Conservation (phyloP, 2,329 filamentous ascomycete species). For the Apiospora aurea region DNA sequence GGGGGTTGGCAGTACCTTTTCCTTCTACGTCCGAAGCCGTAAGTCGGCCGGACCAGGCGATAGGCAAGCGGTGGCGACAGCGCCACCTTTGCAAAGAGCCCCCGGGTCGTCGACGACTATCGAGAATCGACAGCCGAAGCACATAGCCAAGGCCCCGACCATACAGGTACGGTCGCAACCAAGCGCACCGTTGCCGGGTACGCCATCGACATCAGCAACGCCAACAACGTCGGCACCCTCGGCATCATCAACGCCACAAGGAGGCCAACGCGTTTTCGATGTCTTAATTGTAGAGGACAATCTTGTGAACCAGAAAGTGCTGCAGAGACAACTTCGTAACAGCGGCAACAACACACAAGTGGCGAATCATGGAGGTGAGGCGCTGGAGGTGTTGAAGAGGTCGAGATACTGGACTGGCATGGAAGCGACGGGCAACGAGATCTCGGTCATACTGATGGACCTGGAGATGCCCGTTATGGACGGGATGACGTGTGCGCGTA, state of each 20-base stretch:
- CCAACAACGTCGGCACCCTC: not conserved
- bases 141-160: constrained; percentile 27
- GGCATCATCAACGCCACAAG: constrained; percentile 32
- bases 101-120: constrained; percentile 44
- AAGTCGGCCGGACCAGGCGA: constrained; percentile 55
- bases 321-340: constrained; percentile 67
- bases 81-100: constrained; percentile 39
- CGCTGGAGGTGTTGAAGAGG: constrained; percentile 62
- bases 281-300: constrained; percentile 74
- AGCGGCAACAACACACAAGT: constrained; percentile 67
- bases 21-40: constrained; percentile 76
- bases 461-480: constrained; percentile 88
- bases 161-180: constrained; percentile 26
- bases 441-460: constrained; percentile 79
- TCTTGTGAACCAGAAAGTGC: constrained; percentile 70
- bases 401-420: constrained; percentile 64
- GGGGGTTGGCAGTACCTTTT: constrained; percentile 76
- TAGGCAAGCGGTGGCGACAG: constrained; percentile 43
- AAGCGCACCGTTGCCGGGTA: not conserved
- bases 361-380: constrained; percentile 70
- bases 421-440: constrained; percentile 55
- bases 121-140: constrained; percentile 39
- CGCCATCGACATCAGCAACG: not conserved
- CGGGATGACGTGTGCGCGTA: constrained; percentile 74
- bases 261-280: constrained; percentile 50